A percentile compares a stretch with the other conserved stretches of the same genome.
phyloP scores from a whole-genome alignment of 2,329 filamentous ascomycete genomes.

The Seiridium unicorne region DNA sequence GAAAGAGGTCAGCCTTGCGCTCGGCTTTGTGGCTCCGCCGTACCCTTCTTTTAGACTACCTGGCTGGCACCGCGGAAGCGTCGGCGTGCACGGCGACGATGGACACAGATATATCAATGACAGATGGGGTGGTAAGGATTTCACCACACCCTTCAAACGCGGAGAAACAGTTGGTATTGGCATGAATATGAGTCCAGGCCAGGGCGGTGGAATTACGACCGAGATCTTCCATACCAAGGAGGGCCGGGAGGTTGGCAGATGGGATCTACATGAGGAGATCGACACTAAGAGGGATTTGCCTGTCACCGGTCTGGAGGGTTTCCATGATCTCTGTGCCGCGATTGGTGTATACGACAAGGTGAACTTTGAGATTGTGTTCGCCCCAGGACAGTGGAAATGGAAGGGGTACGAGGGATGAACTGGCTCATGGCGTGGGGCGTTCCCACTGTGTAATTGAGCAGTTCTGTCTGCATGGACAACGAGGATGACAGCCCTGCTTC shows the following conservation, averaged over 20 bases:
- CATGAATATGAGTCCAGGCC: conserved; percentile 54
- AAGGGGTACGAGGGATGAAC: conserved; percentile 19
- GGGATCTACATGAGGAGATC: conserved; percentile 74
- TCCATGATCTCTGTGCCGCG: conserved; percentile 68
- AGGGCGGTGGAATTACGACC: conserved; percentile 40
- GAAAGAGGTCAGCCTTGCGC: conserved; percentile 50
- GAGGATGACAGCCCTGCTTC: no score
- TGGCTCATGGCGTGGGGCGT: not conserved
- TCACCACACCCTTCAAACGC: conserved; percentile 60
- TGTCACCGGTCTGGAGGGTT: conserved; percentile 66
- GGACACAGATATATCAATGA: conserved; percentile 76
- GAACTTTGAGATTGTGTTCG: conserved; percentile 66
- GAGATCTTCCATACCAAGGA: conserved; percentile 71
- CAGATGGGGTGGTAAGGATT: conserved; percentile 68
- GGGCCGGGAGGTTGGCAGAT: conserved; percentile 57
- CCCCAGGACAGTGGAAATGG: conserved; percentile 58
- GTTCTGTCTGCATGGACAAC: not conserved
- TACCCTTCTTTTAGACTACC: conserved; percentile 77
- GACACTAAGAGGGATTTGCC: conserved; percentile 62
- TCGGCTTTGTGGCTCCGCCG: conserved; percentile 72
- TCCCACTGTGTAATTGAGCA: not conserved
- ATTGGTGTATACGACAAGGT: conserved; percentile 70
- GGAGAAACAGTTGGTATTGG: conserved; percentile 72
- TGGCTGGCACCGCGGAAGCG: conserved; percentile 74
- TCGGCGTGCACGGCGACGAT: conserved; percentile 80